Base-by-base conservation (phyloP, 1,284 basidiomycete species). In the Tranzscheliella williamsii region DNA sequence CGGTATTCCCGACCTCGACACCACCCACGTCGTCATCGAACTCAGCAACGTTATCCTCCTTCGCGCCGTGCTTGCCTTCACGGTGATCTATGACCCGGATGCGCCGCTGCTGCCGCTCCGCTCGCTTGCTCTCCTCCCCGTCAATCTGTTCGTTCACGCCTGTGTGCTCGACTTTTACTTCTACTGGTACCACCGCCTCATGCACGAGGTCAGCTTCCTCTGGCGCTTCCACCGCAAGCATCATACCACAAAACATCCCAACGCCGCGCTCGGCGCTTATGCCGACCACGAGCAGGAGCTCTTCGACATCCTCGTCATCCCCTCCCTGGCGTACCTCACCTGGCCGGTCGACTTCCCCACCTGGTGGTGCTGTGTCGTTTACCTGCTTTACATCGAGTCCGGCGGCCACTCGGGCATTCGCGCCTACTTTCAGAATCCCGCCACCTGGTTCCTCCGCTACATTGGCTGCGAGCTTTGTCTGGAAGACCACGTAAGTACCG, bases 321-420 rank as follows among this genome's bases (percentile, higher is more conserved):
- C 69, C 4, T 34, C 62, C 2, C 47, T 70, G 5, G 48, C 61
- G 15, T 68, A 54, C 39, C 50, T 47, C 18, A 50, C 46, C 2
- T 33, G 57, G 27, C 31, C 39, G 7, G 24, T 68, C 31, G 40
- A 30, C 51, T 68, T 46, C 41, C 51, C 34, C 34, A 52, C 66
- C 27, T 64, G 60, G 53, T 35, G 62, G 29, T 26, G 57, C 32
- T 68, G 66, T 45, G 46, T 53, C 52, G 32, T 40, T 1, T 58
- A 65, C 41, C 41, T 64, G 31, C 46, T 70, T 29, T 66, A 50
- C 34, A 58, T 61, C 40, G 71, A 75, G 44, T 40, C 53, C 16
- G 40, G 47, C 4, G 73, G 73, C 17, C 73, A 75, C 45, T 60
- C 63, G 12, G 71, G 76, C 37, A 32, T 77, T 5, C 62, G 76